Evolutionary conservation across 345 rosid species (phyloP).

Genomic region (Linum tenue): DNA sequence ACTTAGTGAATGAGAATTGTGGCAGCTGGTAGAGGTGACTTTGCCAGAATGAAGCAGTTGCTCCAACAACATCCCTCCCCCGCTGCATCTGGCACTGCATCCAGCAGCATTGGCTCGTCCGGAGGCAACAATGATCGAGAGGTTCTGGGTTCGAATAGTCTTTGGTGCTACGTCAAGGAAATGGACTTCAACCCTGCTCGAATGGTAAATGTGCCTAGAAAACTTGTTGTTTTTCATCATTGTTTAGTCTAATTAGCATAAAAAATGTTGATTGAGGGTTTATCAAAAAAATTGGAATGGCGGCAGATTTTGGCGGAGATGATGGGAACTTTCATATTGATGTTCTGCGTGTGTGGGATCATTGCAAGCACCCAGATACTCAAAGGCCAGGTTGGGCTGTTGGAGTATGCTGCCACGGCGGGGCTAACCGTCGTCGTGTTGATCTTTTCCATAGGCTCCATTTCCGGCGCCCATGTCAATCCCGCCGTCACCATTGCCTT

Average conservation of each 20-base stretch:
- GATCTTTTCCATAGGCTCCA: constrained; percentile 57
- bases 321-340: constrained; percentile 64
- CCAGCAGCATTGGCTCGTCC: neutral
- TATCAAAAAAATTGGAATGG: neutral
- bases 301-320: constrained; percentile 70
- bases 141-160: constrained; percentile 30
- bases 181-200: constrained; percentile 45
- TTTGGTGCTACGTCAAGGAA: constrained; percentile 19
- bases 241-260: neutral
- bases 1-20: too few relatives aligned
- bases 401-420: constrained; percentile 65
- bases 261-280: too few relatives aligned
- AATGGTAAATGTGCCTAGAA: constrained; percentile 29
- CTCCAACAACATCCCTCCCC: too few relatives aligned
- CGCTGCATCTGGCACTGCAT: neutral
- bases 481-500: constrained; percentile 78
- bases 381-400: constrained; percentile 50
- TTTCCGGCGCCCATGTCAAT: constrained; percentile 82
- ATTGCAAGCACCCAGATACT: constrained; percentile 45
- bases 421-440: constrained; percentile 58
- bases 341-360: constrained; percentile 68
- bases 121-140: neutral
- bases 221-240: neutral
- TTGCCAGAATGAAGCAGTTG: too few relatives aligned
- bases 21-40: too few relatives aligned